phyloP scores from a whole-genome alignment of 2,329 filamentous ascomycete genomes.

The Didymella segeticola region DNA sequence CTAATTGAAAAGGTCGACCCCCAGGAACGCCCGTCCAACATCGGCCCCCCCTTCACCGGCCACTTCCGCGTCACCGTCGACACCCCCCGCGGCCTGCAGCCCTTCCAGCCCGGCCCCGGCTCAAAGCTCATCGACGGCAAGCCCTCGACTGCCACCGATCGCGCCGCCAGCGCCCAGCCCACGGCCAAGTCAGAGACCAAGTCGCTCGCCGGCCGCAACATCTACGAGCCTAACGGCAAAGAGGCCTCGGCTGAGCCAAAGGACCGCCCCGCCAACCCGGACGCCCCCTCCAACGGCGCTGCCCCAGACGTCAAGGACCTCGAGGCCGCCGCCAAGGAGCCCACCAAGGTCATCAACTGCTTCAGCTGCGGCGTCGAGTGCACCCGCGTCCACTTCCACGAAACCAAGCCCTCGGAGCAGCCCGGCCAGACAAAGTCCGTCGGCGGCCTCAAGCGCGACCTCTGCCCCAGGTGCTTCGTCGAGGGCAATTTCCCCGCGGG shows the following conservation, averaged over 20 bases:
- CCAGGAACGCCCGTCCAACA: slow-evolving; percentile 91
- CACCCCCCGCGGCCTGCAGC: slow-evolving; percentile 90
- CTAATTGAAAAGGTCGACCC: slow-evolving; percentile 77
- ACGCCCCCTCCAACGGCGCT: slow-evolving; percentile 72
- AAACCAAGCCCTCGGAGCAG: slow-evolving; percentile 64
- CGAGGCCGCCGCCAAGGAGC: slow-evolving; percentile 65
- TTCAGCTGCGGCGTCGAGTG: slow-evolving; percentile 93
- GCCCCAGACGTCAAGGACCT: slow-evolving; percentile 68
- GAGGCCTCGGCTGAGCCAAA: slow-evolving; percentile 75
- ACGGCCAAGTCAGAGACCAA: slow-evolving; percentile 81
- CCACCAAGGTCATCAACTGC: slow-evolving; percentile 76
- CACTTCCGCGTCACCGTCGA: slow-evolving; percentile 97
- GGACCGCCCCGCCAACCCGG: slow-evolving; percentile 64
- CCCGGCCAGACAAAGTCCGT: slow-evolving; percentile 59
- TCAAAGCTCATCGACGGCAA: slow-evolving; percentile 67
- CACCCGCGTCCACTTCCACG: slow-evolving; percentile 73
- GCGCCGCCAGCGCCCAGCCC: slow-evolving; percentile 68
- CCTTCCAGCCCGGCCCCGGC: slow-evolving; percentile 89
- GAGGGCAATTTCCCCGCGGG: slow-evolving; percentile 83
- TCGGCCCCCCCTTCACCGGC: slow-evolving; percentile 94
- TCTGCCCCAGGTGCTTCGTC: slow-evolving; percentile 90
- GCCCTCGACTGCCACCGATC: slow-evolving; percentile 72
- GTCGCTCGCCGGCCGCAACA: slow-evolving; percentile 90
- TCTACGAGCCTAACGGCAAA: slow-evolving; percentile 92
- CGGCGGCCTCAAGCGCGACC: slow-evolving; percentile 75